Evolutionary conservation across 176 grass and related monocot genomes (phyloP), one percentile per base, ranked within the genome.

Genomic region (Melocanna baccifera): DNA sequence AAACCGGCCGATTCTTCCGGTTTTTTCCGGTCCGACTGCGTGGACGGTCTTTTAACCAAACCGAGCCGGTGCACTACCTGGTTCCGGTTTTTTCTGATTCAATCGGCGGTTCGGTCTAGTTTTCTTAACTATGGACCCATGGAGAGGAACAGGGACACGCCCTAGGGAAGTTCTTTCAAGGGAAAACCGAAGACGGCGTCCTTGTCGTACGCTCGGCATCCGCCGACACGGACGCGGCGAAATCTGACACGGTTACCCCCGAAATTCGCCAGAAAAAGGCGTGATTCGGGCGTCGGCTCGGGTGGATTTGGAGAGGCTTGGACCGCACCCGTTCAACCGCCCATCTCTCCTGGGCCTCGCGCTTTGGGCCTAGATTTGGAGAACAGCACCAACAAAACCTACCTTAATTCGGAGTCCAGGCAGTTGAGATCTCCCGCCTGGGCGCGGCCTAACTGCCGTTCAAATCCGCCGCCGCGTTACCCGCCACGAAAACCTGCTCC

Each of bases 401-500:
- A 23, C 9, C 20, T 55, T 55, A 8, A 9, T 10, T 20, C 2
- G 6, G 28, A 12, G 19, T 3, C 26, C 3, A 16, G 12, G 48
- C 15, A 3, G 66, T 53, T 57, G 68, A 32, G 67, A 11, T 67
- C 32, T 15, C 37, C 39, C 11, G 9, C 25, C 16, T 0, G 41
- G 23, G 62, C 58, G 37, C 52, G 47, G 45, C 66, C 61, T 42
- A 89, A 90, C 84, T 22, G 64, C 52, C 66, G 22, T 81, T 88
- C 86, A 86, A 93, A 91, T 61, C 45, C 55, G 29, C 75, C 78
- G 2, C 62, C 64, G 40, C 51, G 6, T 83, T 74, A 19, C 92
- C 80, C 82, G 86, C 89, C 89, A 45, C 63, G 32, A 62, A 81
- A 94, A 83, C 77, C 67, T 39, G 42, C 58, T 16, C 39, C 37